Evolutionary conservation across 192 early-diverging fungal genomes (phyloP).

Genomic region (Mortierella claussenii): DNA sequence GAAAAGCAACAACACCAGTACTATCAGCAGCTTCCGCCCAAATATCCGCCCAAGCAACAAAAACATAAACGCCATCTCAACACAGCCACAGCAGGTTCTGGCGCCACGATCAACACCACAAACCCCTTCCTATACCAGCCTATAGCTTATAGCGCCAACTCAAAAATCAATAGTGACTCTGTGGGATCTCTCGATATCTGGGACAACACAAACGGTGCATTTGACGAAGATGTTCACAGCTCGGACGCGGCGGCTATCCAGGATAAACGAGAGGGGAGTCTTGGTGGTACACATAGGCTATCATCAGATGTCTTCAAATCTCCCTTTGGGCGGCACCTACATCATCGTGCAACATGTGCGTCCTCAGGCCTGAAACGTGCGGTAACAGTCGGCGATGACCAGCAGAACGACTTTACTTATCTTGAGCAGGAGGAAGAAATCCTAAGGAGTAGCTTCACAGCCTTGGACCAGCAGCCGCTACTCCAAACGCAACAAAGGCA

Average conservation of each 20-base stretch:
- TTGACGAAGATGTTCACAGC: no score
- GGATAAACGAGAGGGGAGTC: no score
- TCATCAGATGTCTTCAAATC: conserved; percentile 37
- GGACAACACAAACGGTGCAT: neutral
- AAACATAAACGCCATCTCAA: no score
- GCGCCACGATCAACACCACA: conserved; percentile 1
- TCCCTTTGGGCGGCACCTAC: conserved; percentile 19
- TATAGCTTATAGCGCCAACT: neutral
- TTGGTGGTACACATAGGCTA: conserved; percentile 24
- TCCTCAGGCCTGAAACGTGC: neutral
- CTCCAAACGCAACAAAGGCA: neutral
- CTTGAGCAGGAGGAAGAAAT: neutral
- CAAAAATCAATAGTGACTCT: neutral
- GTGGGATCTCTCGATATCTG: neutral
- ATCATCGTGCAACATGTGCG: conserved; percentile 17
- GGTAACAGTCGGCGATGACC: neutral
- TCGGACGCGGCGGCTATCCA: no score
- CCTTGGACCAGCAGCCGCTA: neutral
- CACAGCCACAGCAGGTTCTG: no score
- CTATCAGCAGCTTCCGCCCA: neutral
- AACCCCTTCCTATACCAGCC: conserved; percentile 10
- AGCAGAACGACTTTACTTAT: neutral
- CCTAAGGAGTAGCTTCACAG: neutral
- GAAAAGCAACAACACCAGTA: neutral
- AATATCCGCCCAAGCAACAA: no score